A percentile compares a stretch with the other conserved stretches of the same genome.
Conservation (phyloP, 805 yeast genomes). For the Lipomyces sp. region DNA sequence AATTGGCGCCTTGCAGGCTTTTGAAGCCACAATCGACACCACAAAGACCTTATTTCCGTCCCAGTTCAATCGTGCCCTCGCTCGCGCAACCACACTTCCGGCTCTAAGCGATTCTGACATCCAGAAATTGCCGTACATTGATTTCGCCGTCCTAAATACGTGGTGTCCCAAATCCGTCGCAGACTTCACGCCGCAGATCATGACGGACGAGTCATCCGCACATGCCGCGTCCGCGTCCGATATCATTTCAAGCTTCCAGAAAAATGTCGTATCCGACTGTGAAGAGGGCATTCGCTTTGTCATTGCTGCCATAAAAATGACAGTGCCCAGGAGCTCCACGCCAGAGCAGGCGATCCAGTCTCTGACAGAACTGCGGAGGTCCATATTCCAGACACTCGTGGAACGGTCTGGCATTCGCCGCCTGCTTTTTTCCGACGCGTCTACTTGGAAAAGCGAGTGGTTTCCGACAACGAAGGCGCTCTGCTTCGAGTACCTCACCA, state of each 20-base stretch:
- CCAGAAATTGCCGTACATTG: conserved; percentile 11
- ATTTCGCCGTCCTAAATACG: conserved; percentile 10
- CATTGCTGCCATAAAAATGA: neutral
- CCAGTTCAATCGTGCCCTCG: conserved; percentile 10
- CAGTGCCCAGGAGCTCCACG: neutral
- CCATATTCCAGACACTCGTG: conserved; percentile 6
- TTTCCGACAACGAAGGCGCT: conserved; percentile 7
- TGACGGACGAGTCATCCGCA: neutral
- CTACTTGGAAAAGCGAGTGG: conserved; percentile 15
- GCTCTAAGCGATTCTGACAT: conserved; percentile 15
- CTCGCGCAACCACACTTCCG: conserved; percentile 11
- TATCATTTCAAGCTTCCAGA: conserved; percentile 2
- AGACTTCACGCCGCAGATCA: neutral
- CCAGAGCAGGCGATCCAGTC: neutral
- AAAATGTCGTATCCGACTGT: neutral
- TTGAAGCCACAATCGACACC: conserved; percentile 14
- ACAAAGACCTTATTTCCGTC: conserved; percentile 16
- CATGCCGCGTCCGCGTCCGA: neutral
- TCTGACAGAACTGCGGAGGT: conserved; percentile 13
- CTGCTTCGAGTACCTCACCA: conserved; percentile 5
- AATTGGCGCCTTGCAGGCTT: conserved; percentile 7
- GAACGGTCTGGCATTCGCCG: conserved; percentile 12
- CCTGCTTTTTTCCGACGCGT: neutral
- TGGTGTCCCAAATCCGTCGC: conserved; percentile 11
- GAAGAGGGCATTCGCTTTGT: conserved; percentile 12